Percentiles rank a stretch among this genome's conserved stretches.
Conservation (phyloP, 2,329 filamentous ascomycete species). For the Blastomyces gilchristii region DNA sequence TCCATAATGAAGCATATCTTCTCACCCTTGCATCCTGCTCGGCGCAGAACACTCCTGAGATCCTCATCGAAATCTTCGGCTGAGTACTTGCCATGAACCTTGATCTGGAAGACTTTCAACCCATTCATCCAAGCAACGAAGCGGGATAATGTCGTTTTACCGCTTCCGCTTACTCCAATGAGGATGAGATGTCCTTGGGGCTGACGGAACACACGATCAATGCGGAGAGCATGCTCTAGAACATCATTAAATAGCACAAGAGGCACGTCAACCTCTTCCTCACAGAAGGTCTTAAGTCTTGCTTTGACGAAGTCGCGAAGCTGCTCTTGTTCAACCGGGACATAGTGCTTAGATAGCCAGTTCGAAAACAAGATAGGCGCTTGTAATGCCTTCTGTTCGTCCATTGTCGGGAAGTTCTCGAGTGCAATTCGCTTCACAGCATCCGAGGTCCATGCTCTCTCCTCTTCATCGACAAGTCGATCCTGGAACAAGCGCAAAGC, state of each 20-base stretch:
- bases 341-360: conserved; percentile 97
- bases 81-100: conserved; percentile 97
- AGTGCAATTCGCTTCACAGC: conserved; percentile 76
- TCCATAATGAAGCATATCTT: conserved; percentile 99
- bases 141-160: conserved; percentile 93
- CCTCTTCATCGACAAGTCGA: conserved; percentile 85
- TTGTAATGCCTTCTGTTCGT: conserved; percentile 77
- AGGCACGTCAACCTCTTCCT: conserved; percentile 97
- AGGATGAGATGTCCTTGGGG: conserved; percentile 96
- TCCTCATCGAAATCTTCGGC: conserved; percentile 98
- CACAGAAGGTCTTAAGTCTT: conserved; percentile 93
- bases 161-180: conserved; percentile 95
- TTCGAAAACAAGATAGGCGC: conserved; percentile 97
- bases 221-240: conserved; percentile 91
- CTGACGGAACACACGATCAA: conserved; percentile 96
- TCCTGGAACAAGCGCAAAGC: conserved; percentile 94
- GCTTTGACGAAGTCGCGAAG: conserved; percentile 96
- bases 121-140: conserved; percentile 99
- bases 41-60: conserved; percentile 79
- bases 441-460: conserved; percentile 90
- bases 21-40: conserved; percentile 94
- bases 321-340: conserved; percentile 90
- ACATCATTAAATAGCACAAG: conserved; percentile 99
- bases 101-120: conserved; percentile 98
- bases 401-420: conserved; percentile 90